A percentile compares a stretch with the other conserved stretches of the same genome.
Evolutionary conservation across 768 basidiomycete genomes (phyloP).

Genomic region (Pisolithus orientalis): DNA sequence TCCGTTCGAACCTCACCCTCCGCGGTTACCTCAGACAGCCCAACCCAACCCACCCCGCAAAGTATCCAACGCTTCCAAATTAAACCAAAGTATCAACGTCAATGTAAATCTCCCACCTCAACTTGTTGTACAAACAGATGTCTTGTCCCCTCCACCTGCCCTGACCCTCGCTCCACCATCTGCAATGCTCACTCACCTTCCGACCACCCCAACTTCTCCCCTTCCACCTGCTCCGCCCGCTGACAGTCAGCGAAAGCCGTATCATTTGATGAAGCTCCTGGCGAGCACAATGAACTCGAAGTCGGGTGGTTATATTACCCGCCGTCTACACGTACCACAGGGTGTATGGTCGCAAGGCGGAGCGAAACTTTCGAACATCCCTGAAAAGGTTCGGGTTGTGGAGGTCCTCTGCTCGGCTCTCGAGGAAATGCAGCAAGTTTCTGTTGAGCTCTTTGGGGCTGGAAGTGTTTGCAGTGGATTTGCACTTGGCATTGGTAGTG

Average conservation of each 20-base stretch:
- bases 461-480: slow-evolving; percentile 73
- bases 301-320: slow-evolving; percentile 85
- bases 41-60: slow-evolving; percentile 47
- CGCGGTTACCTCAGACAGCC: slow-evolving; percentile 42
- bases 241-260: slow-evolving; percentile 77
- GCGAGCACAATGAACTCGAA: slow-evolving; percentile 70
- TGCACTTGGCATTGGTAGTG: slow-evolving; percentile 67
- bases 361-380: slow-evolving; percentile 72
- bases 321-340: slow-evolving; percentile 78
- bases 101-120: slow-evolving; percentile 44
- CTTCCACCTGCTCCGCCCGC: slow-evolving; percentile 66
- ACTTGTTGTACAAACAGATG: slow-evolving; percentile 46
- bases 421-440: slow-evolving; percentile 69
- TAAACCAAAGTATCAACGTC: slow-evolving; percentile 40
- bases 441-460: slow-evolving; percentile 70
- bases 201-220: slow-evolving; percentile 72
- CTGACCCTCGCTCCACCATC: slow-evolving; percentile 39
- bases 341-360: slow-evolving; percentile 92
- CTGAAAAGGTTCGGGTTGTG: slow-evolving; percentile 83
- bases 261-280: slow-evolving; percentile 83
- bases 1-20: slow-evolving; percentile 43
- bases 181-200: slow-evolving; percentile 49
- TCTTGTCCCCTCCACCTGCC: slow-evolving; percentile 34
- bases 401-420: slow-evolving; percentile 72
- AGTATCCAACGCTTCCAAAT: slow-evolving; percentile 53